phyloP scores from a whole-genome alignment of 2,329 filamentous ascomycete species.

The Cercospora brassicicola region DNA sequence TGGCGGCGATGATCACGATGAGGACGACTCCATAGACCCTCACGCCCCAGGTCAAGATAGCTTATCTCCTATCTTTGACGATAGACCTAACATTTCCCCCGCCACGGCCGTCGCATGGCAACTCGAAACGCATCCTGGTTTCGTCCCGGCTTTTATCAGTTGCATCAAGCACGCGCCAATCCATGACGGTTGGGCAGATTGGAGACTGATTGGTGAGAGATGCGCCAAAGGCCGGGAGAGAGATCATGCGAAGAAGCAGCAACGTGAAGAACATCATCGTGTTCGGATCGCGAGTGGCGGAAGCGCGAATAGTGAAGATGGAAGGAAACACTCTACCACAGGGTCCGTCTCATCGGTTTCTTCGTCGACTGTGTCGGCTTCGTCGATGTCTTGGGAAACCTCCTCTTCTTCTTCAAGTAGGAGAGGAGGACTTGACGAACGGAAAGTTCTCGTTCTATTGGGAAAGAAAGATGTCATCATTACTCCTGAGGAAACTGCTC shows the following conservation, averaged over 20 bases:
- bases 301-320: not conserved
- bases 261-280: not conserved
- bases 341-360: not conserved
- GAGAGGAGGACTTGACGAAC: slow-evolving; percentile 41
- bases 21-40: slow-evolving; percentile 22
- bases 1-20: slow-evolving; percentile 12
- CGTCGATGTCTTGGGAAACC: not conserved
- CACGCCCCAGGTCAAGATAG: slow-evolving; percentile 28
- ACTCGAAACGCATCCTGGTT: slow-evolving; percentile 64
- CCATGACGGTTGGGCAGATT: slow-evolving; percentile 62
- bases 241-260: not conserved
- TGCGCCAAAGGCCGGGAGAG: slow-evolving; percentile 42
- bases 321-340: slow-evolving; percentile 6
- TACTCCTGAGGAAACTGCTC: slow-evolving; percentile 61
- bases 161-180: slow-evolving; percentile 70
- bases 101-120: slow-evolving; percentile 69
- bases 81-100: slow-evolving; percentile 57
- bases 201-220: slow-evolving; percentile 57
- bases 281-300: slow-evolving; percentile 34
- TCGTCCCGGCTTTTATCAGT: slow-evolving; percentile 68
- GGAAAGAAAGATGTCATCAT: slow-evolving; percentile 68
- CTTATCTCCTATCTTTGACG: slow-evolving; percentile 49
- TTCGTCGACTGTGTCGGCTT: not conserved
- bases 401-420: slow-evolving; percentile 18
- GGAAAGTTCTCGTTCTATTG: slow-evolving; percentile 64